Percentiles rank a stretch among this genome's conserved stretches.
These are phyloP conservation scores for Wickerhamomyces silvicola DNA, from an alignment of 805 yeast species.

Conservation along the genomic window DNA sequence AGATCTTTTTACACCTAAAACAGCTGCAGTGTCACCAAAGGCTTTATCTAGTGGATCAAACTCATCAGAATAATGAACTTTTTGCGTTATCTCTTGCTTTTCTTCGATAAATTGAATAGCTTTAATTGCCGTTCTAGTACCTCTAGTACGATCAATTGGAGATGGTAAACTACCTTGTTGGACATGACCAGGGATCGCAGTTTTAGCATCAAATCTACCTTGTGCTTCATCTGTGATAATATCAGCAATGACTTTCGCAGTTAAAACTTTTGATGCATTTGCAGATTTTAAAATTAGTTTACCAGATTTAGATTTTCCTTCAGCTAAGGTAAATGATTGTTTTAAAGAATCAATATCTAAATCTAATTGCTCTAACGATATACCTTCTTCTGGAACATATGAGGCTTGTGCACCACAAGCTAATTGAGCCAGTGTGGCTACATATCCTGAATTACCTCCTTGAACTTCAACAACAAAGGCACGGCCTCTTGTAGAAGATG, in stretches of 20 bases:
- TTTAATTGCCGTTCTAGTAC: conserved; percentile 63
- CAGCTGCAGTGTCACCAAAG: conserved; percentile 57
- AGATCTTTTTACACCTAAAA: conserved; percentile 76
- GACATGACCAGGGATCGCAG: conserved; percentile 83
- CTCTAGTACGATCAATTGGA: conserved; percentile 70
- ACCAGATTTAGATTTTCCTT: conserved; percentile 64
- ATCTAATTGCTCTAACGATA: conserved; percentile 52
- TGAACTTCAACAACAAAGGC: conserved; percentile 79
- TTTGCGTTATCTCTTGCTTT: conserved; percentile 29
- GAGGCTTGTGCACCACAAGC: conserved; percentile 70
- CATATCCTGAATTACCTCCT: conserved; percentile 80
- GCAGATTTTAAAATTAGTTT: conserved; percentile 62
- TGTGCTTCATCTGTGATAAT: conserved; percentile 55
- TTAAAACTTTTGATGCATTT: conserved; percentile 63
- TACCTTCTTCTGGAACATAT: conserved; percentile 70
- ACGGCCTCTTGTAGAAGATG: conserved; percentile 71
- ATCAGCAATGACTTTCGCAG: conserved; percentile 64
- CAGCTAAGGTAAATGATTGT: conserved; percentile 51
- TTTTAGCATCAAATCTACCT: conserved; percentile 66
- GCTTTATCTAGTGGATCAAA: conserved; percentile 31
- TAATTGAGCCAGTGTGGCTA: conserved; percentile 63
- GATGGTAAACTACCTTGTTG: conserved; percentile 81
- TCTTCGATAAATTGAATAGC: conserved; percentile 66
- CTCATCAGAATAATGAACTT: conserved; percentile 41
- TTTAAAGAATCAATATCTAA: conserved; percentile 59